A percentile compares a stretch with the other conserved stretches of the same genome.
phyloP scores from a whole-genome alignment of 2,329 filamentous ascomycete species.

The Colletotrichum tropicale region DNA sequence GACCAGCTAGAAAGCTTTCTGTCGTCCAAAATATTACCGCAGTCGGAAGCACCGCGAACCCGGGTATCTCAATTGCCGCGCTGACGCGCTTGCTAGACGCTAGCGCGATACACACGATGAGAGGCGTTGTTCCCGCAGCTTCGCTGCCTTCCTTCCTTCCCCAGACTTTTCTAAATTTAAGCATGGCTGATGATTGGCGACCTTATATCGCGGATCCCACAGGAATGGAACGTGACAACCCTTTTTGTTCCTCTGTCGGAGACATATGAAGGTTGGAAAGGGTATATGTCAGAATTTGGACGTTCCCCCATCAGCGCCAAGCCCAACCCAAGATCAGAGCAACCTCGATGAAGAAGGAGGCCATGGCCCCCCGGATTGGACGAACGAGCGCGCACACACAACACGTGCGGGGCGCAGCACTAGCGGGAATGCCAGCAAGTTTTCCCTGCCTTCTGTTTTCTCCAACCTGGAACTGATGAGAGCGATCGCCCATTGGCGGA shows the following conservation, averaged over 20 bases:
- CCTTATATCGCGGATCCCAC: background rate
- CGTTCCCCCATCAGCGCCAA: background rate
- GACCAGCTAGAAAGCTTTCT: background rate
- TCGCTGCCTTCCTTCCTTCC: background rate
- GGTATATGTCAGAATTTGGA: background rate
- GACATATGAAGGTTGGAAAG: background rate
- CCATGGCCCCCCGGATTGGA: background rate
- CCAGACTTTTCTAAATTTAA: constrained; percentile 5
- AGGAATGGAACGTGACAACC: background rate
- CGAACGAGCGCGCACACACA: background rate
- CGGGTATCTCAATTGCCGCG: background rate
- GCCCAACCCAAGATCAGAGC: background rate
- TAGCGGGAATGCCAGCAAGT: background rate
- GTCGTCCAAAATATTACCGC: background rate
- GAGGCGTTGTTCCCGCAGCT: background rate
- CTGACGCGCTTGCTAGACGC: background rate
- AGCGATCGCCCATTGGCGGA: background rate
- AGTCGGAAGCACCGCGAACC: background rate
- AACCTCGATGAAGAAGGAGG: background rate
- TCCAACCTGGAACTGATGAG: background rate
- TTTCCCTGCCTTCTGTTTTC: background rate
- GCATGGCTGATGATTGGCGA: background rate
- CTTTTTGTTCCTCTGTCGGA: background rate
- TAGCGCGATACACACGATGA: background rate
- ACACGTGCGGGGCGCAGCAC: background rate